A percentile compares a stretch with the other conserved stretches of the same genome.
Conservation (phyloP, 139 green algal species). For the Coccomyxa sp. region DNA sequence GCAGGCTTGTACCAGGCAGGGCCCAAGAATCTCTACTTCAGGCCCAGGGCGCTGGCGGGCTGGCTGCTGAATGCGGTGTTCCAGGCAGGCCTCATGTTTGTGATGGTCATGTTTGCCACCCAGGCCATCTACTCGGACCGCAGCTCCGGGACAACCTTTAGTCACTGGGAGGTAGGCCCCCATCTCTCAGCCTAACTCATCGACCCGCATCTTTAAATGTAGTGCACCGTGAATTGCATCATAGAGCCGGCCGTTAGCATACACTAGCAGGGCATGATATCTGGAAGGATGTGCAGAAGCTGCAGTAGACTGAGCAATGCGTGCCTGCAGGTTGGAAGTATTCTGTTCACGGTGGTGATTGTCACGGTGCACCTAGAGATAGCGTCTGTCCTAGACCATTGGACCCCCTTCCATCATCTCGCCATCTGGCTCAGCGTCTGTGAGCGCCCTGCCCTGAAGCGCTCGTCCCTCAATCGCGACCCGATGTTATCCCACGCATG, state of each 20-base stretch:
- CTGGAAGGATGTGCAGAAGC: background rate
- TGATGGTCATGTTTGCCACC: conserved; percentile 16
- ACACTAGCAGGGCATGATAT: background rate
- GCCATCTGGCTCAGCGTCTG: conserved; percentile 51
- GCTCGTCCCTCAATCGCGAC: too few species aligned
- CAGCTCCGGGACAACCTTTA: background rate
- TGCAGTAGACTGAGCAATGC: background rate
- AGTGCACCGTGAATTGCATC: background rate
- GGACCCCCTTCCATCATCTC: conserved; percentile 63
- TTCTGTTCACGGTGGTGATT: conserved; percentile 62
- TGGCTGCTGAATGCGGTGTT: conserved; percentile 48
- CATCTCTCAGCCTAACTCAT: background rate
- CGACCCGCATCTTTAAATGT: background rate
- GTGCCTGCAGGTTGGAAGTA: conserved; percentile 36
- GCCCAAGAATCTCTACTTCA: conserved; percentile 65
- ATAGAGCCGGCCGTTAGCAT: background rate
- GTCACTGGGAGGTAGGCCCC: conserved; percentile 7
- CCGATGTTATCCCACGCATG: too few species aligned
- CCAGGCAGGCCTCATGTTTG: conserved; percentile 48
- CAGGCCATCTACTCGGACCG: conserved; percentile 7
- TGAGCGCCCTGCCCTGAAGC: conserved; percentile 19
- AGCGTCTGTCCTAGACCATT: conserved; percentile 38
- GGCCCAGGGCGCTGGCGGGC: conserved; percentile 33
- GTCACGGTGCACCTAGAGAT: conserved; percentile 67
- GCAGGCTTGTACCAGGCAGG: conserved; percentile 37